Evolutionary conservation across 345 rosid species (phyloP).

Genomic region (Eucalyptus pauciflora): DNA sequence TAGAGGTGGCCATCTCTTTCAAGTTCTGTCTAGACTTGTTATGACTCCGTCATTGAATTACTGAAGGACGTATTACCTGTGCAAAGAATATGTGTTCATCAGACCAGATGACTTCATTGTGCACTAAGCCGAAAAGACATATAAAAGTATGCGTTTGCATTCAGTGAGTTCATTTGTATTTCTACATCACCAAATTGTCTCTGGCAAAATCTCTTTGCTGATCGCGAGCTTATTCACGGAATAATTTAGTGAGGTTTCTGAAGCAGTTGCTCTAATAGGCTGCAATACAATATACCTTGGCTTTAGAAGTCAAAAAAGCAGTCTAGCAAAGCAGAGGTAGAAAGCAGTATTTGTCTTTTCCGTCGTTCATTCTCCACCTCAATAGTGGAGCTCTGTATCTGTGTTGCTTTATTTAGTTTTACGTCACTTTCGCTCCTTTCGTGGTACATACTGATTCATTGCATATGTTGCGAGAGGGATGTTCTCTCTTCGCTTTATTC

Average conservation of each 20-base stretch:
- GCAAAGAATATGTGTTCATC: not conserved
- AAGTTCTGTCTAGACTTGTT: not conserved
- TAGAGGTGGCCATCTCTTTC: not conserved
- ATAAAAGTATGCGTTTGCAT: not conserved
- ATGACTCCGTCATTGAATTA: not conserved
- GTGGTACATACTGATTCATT: not conserved
- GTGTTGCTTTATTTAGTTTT: not conserved
- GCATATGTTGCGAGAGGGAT: not conserved
- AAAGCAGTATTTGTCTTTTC: not conserved
- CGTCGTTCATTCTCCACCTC: not conserved
- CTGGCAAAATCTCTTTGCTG: not conserved
- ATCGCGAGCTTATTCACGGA: not conserved
- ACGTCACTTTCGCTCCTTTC: not conserved
- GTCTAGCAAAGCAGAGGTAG: not conserved
- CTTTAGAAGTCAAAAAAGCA: not conserved
- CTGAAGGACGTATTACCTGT: not conserved
- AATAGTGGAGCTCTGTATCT: not conserved
- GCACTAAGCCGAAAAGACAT: not conserved
- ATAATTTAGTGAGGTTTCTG: not conserved
- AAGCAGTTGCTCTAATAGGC: not conserved
- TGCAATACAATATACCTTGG: not conserved
- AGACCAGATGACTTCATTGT: not conserved
- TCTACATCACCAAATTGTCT: not conserved
- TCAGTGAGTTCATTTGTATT: not conserved
- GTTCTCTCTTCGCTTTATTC: not conserved